A percentile compares a stretch with the other conserved stretches of the same genome.
Evolutionary conservation across 768 basidiomycete species (phyloP).

Genomic region (Flagelloscypha sp.): DNA sequence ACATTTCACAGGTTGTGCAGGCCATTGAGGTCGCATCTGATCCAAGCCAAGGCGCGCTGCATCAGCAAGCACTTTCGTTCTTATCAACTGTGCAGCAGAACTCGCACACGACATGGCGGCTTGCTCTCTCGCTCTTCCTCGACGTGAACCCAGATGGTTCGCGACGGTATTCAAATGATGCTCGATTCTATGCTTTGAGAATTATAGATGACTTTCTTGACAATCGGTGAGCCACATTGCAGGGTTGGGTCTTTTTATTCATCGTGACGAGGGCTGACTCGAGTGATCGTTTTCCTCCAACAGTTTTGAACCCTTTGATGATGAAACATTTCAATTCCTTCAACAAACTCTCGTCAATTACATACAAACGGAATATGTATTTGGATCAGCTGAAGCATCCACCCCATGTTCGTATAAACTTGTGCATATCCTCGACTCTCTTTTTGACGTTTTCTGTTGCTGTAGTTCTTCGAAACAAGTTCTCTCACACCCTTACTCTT

Average conservation of each 20-base stretch:
- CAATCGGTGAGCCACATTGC: slow-evolving; percentile 51
- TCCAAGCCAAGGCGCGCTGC: slow-evolving; percentile 58
- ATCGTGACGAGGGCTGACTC: slow-evolving; percentile 16
- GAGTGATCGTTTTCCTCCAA: slow-evolving; percentile 18
- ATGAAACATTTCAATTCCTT: slow-evolving; percentile 59
- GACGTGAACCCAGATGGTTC: slow-evolving; percentile 51
- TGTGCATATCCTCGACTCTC: slow-evolving; percentile 4
- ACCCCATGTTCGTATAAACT: slow-evolving; percentile 59
- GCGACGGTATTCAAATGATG: slow-evolving; percentile 62
- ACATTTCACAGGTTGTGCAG: slow-evolving; percentile 69
- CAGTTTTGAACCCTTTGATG: slow-evolving; percentile 61
- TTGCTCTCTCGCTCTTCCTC: slow-evolving; percentile 69
- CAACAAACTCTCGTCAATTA: slow-evolving; percentile 76
- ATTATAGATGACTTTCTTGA: slow-evolving; percentile 79
- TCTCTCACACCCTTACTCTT: slow-evolving; percentile 82
- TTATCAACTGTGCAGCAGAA: slow-evolving; percentile 72
- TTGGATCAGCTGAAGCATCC: slow-evolving; percentile 74
- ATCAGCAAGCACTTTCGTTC: slow-evolving; percentile 83
- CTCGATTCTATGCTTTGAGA: slow-evolving; percentile 72
- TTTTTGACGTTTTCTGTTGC: slow-evolving; percentile 10
- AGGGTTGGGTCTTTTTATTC: slow-evolving; percentile 5
- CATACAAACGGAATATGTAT: slow-evolving; percentile 82
- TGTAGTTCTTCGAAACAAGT: slow-evolving; percentile 87
- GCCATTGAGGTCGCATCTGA: slow-evolving; percentile 87
- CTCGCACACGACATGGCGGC: slow-evolving; percentile 68